Evolutionary conservation across 805 yeast genomes (phyloP), one percentile per base, ranked within the genome.

Genomic region (Suhomyces faveliae): DNA sequence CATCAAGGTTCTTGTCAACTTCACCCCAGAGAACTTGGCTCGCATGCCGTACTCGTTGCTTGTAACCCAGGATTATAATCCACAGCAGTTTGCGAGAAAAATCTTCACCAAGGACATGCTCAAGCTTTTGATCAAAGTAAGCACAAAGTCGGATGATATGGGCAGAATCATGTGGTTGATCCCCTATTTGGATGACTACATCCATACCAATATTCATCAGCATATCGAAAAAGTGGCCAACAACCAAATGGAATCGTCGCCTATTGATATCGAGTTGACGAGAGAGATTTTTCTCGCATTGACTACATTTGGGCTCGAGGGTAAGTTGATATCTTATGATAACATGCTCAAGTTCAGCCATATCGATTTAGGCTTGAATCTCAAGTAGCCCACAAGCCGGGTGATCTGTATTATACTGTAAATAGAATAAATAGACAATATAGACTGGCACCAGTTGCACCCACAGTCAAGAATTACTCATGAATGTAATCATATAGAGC

Each of bases 81-180:
- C 50, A 2, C 45, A 53, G 13, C 51, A 56, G 21, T 46, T 63
- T 27, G 40, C 60, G 2, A 15, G 40, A 4, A 50, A 47, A 17
- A 43, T 67, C 3, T 63, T 67, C 43, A 55, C 55, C 12, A 55
- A 57, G 25, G 51, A 54, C 4, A 43, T 67, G 17, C 47, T 67
- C 42, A 51, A 54, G 20, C 41, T 65, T 4, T 39, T 66, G 12
- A 37, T 68, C 5, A 47, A 55, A 30, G 63, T 63, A 2, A 57
- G 65, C 27, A 42, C 52, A 9, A 51, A 54, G 33, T 58, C 71
- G 4, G 56, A 61, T 23, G 73, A 68, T 46, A 43, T 58, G 44
- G 72, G 72, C 3, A 49, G 73, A 35, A 51, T 67, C 23, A 55
- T 67, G 60, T 68, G 73, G 73, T 43, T 67, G 15, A 54, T 63